Percentiles rank a stretch among this genome's conserved stretches.
Conservation (phyloP, 164 flowering plant genomes). For the Protea cynaroides region DNA sequence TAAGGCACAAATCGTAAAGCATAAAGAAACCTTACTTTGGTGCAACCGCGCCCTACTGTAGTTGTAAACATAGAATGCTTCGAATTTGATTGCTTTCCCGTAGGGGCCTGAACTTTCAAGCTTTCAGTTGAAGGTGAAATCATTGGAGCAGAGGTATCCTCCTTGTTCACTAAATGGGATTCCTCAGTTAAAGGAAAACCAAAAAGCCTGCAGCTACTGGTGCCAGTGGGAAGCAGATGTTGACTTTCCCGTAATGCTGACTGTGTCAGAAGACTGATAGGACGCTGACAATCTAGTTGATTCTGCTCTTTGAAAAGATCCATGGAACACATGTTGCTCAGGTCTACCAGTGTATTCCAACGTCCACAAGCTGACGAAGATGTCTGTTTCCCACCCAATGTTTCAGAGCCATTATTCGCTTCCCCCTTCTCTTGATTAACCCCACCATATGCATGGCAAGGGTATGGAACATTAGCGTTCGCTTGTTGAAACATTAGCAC, state of each 20-base stretch:
- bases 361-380: constrained; percentile 13
- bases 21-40: constrained; percentile 39
- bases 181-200: constrained; percentile 76
- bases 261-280: constrained; percentile 13
- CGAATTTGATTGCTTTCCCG: constrained; percentile 27
- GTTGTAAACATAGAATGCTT: constrained; percentile 29
- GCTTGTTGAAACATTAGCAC: constrained; percentile 66
- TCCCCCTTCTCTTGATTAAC: constrained; percentile 20
- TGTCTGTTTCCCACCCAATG: constrained; percentile 11
- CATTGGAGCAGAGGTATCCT: constrained; percentile 13
- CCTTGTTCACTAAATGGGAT: constrained; percentile 19
- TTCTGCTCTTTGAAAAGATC: constrained; percentile 20
- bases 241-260: constrained; percentile 19
- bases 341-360: constrained; percentile 7
- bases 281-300: constrained; percentile 17
- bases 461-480: constrained; percentile 19
- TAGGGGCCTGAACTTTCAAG: constrained; percentile 17
- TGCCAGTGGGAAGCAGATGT: constrained; percentile 25
- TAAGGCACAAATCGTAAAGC: constrained; percentile 29
- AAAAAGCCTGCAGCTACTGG: constrained; percentile 71
- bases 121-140: constrained; percentile 17
- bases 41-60: constrained; percentile 36
- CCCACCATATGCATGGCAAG: constrained; percentile 7
- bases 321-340: constrained; percentile 10
- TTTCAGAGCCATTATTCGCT: constrained; percentile 13